These are phyloP conservation scores for Acrocalymma vagum DNA, from an alignment of 2,329 filamentous ascomycete genomes.

Conservation along the genomic window DNA sequence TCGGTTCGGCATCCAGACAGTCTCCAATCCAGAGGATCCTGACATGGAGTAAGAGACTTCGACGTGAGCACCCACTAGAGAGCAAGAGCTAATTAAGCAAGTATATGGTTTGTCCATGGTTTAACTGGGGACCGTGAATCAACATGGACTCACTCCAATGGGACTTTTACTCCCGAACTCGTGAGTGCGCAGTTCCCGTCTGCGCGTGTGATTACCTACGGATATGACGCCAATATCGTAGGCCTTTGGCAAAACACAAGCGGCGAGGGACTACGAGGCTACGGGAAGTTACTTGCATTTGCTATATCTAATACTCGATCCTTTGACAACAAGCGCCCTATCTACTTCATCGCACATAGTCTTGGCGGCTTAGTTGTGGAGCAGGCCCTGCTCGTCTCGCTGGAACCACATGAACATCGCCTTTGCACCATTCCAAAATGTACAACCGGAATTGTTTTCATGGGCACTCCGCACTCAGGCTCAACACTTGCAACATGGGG, in stretches of 20 bases:
- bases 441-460: constrained; percentile 1
- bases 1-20: background rate
- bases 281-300: background rate
- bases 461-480: constrained; percentile 3
- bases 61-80: no score
- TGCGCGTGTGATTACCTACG: constrained; percentile 3
- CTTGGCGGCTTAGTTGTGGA: constrained; percentile 2
- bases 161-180: constrained; percentile 1
- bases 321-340: background rate
- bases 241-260: constrained; percentile 1
- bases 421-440: background rate
- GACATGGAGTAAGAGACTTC: no score
- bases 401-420: background rate
- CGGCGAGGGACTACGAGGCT: background rate
- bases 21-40: background rate
- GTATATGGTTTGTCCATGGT: constrained; percentile 7
- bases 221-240: constrained; percentile 8
- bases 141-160: constrained; percentile 4
- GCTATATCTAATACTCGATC: background rate
- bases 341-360: constrained; percentile 1
- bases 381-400: constrained; percentile 66
- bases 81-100: background rate
- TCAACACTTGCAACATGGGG: background rate
- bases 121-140: constrained; percentile 1
- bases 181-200: background rate